Base-by-base conservation (phyloP, 106 monocot genomes). In the Amphibolis antarctica region DNA sequence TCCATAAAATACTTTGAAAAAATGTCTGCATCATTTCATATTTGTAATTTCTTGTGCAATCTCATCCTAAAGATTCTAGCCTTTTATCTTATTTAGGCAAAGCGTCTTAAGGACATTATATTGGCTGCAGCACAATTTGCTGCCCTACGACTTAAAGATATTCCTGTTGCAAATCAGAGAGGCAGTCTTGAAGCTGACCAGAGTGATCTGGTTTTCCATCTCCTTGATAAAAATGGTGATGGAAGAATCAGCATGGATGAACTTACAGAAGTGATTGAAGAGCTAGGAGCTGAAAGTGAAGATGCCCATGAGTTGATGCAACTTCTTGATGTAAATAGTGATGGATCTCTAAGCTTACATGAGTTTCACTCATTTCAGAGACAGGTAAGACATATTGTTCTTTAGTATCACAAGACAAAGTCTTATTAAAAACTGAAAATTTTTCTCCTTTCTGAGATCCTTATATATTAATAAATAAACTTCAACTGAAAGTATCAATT, bases 141-240 rank as follows among this genome's bases (percentile, higher is more conserved):
- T 64, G 89, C 96, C 20, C 52, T 90, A 7, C 86, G 96, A 9
- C 84, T 90, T 19, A 77, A 78, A 72, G 96, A 93, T 78, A 49
- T 85, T 20, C 82, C 78, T 21, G 44, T 65, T 44, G 44, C 71
- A 63, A 76, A 86, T 42, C 61, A 78, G 19, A 74, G 48, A 66
- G 71, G 70, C 52, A 63, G 56, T 36, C 29, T 80, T 18, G 72
- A 77, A 31, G 52, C 65, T 57, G 66, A 77, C 53, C 70, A 70
- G 14, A 83, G 56, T 26, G 76, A 86, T 54, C 65, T 66, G 14
- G 73, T 76, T 0, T 96, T 96, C 62, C 70, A 64, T 5, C 71
- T 86, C 73, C 86, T 96, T 60, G 96, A 96, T 69, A 96, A 84
- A 68, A 90, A 96, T 71, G 84, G 83, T 46, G 89, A 96, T 76